A percentile compares a stretch with the other conserved stretches of the same genome.
These are phyloP conservation scores for Wickerhamomyces subpelliculosus DNA, from an alignment of 805 yeast genomes.

Conservation along the genomic window DNA sequence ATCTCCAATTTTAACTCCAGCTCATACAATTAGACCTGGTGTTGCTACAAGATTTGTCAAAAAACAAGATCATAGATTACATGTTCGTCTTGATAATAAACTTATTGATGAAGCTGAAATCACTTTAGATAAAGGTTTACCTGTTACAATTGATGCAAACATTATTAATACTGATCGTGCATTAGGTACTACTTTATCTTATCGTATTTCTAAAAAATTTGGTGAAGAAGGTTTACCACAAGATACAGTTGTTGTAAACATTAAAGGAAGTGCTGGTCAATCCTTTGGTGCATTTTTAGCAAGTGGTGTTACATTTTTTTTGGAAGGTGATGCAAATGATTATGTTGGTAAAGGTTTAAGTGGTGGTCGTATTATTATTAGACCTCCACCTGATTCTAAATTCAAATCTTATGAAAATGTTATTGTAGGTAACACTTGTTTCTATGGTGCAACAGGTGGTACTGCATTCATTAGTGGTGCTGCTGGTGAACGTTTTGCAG, in stretches of 20 bases:
- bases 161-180: slow-evolving; percentile 96
- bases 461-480: slow-evolving; percentile 90
- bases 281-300: slow-evolving; percentile 98
- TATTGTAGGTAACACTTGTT: slow-evolving; percentile 93
- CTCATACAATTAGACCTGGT: slow-evolving; percentile 93
- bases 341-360: slow-evolving; percentile 96
- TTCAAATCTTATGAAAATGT: slow-evolving; percentile 96
- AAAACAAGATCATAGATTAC: slow-evolving; percentile 91
- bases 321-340: slow-evolving; percentile 97
- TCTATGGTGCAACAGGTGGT: slow-evolving; percentile 97
- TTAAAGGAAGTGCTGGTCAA: slow-evolving; percentile 94
- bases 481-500: slow-evolving; percentile 98
- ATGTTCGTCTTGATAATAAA: slow-evolving; percentile 91
- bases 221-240: slow-evolving; percentile 94
- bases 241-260: slow-evolving; percentile 90
- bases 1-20: slow-evolving; percentile 93
- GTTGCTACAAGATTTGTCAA: slow-evolving; percentile 89
- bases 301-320: slow-evolving; percentile 88
- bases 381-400: slow-evolving; percentile 77
- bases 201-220: slow-evolving; percentile 85
- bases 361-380: slow-evolving; percentile 89
- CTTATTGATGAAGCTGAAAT: slow-evolving; percentile 92
- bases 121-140: slow-evolving; percentile 93
- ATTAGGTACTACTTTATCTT: slow-evolving; percentile 89
- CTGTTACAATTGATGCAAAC: slow-evolving; percentile 88